Evolutionary conservation across 2,329 filamentous ascomycete genomes (phyloP).

Genomic region (Alternaria incomplexa): DNA sequence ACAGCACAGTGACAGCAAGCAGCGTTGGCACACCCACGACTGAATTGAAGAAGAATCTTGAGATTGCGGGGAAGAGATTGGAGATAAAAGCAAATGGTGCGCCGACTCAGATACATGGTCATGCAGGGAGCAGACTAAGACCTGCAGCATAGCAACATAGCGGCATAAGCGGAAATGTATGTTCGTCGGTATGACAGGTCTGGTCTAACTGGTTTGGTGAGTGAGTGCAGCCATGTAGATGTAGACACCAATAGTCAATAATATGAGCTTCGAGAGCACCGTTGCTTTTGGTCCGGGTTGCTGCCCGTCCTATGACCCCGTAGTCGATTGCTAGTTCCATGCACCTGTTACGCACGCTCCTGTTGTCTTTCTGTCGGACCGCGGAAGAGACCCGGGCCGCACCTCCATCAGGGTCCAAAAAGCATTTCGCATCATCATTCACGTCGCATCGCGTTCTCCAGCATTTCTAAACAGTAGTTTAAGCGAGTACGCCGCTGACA

Average conservation of each 20-base stretch:
- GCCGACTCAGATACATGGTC: slow-evolving; percentile 18
- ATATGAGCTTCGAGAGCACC: background rate
- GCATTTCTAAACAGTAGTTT: background rate
- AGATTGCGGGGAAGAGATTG: slow-evolving; percentile 18
- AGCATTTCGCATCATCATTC: background rate
- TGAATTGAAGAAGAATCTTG: slow-evolving; percentile 27
- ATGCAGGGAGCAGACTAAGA: slow-evolving; percentile 36
- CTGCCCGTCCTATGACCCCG: too few species aligned
- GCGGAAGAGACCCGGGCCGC: background rate
- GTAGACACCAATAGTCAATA: background rate
- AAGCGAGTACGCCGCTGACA: slow-evolving; percentile 2
- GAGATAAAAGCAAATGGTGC: slow-evolving; percentile 26
- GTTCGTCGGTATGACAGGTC: background rate
- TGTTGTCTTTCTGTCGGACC: background rate
- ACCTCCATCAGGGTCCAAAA: background rate
- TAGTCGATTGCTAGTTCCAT: background rate
- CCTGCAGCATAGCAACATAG: slow-evolving; percentile 4
- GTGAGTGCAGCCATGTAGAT: background rate
- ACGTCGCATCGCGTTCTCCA: background rate
- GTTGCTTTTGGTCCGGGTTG: background rate
- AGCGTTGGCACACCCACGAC: slow-evolving; percentile 29
- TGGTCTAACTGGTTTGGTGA: background rate
- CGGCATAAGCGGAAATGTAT: background rate
- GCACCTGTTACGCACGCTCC: background rate
- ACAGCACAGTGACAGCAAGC: slow-evolving; percentile 38